Base-by-base conservation (phyloP, 1,284 basidiomycete species). In the Cutaneotrichosporon cavernicola region DNA sequence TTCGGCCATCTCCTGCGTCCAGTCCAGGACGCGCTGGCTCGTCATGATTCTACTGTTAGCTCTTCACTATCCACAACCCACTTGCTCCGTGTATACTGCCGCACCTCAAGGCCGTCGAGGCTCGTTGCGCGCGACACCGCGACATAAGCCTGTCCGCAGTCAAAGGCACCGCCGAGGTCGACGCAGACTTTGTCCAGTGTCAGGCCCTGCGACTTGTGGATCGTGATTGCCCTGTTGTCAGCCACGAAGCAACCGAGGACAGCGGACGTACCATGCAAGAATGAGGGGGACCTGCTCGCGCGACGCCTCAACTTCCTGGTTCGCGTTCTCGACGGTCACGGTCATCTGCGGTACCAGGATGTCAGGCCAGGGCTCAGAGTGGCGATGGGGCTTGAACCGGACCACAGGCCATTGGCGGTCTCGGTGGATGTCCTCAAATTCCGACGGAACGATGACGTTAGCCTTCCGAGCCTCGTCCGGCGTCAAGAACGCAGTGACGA, bases 121-220 rank as follows among this genome's bases (percentile, higher is more conserved):
- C 66, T 66, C 13, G 72, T 71, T 18, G 73, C 75, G 58, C 76
- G 65, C 1, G 76, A 78, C 13, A 76, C 63, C 0, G 76, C 76
- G 0, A 78, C 76, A 51, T 78, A 78, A 5, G 71, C 71, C 59
- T 78, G 76, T 5, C 76, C 76, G 43, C 68, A 64, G 9, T 69
- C 72, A 51, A 78, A 94, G 2, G 91, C 88, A 13, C 62, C 57
- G 2, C 26, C 13, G 2, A 67, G 57, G 43, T 67, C 63, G 16
- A 67, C 65, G 13, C 55, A 91, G 61, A 96, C 91, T 26, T 90
- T 85, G 62, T 92, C 89, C 21, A 96, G 83, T 0, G 81, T 81
- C 63, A 81, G 80, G 16, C 82, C 82, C 63, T 81, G 75, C 13
- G 71, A 67, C 58, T 77, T 77, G 60, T 77, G 76, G 30, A 77